phyloP scores from a whole-genome alignment of 441 rosid species.

The Sinapis alba region DNA sequence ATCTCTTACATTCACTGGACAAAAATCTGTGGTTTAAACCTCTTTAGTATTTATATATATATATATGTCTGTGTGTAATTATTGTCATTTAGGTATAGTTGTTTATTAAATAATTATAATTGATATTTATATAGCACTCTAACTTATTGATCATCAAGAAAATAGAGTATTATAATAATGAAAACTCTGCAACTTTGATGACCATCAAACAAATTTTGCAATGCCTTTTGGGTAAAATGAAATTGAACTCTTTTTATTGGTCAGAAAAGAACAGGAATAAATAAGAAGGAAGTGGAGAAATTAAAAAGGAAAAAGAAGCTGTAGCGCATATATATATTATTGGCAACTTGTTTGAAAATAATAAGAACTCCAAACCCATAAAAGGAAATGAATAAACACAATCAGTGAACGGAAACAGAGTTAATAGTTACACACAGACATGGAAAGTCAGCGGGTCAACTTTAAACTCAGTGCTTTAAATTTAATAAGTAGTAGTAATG shows the following conservation, averaged over 20 bases:
- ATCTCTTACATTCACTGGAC: too few species aligned
- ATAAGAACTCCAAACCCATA: conserved; percentile 17
- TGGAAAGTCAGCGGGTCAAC: conserved; percentile 78
- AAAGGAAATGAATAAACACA: conserved; percentile 18
- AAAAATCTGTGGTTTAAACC: too few species aligned
- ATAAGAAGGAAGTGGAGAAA: conserved; percentile 20
- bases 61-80: not conserved
- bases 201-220: not conserved
- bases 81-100: not conserved
- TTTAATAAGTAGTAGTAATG: conserved; percentile 22
- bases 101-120: not conserved
- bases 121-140: not conserved
- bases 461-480: conserved; percentile 39
- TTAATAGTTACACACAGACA: conserved; percentile 4
- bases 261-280: conserved; percentile 21
- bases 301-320: not conserved
- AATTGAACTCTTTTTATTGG: conserved; percentile 20
- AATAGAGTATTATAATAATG: not conserved
- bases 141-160: not conserved
- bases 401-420: conserved; percentile 18
- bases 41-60: not conserved
- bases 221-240: conserved; percentile 6
- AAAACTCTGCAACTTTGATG: not conserved
- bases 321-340: not conserved
- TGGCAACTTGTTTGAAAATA: conserved; percentile 39